phyloP scores from a whole-genome alignment of 306 rosid species.

The Citrullus mucosospermus region DNA sequence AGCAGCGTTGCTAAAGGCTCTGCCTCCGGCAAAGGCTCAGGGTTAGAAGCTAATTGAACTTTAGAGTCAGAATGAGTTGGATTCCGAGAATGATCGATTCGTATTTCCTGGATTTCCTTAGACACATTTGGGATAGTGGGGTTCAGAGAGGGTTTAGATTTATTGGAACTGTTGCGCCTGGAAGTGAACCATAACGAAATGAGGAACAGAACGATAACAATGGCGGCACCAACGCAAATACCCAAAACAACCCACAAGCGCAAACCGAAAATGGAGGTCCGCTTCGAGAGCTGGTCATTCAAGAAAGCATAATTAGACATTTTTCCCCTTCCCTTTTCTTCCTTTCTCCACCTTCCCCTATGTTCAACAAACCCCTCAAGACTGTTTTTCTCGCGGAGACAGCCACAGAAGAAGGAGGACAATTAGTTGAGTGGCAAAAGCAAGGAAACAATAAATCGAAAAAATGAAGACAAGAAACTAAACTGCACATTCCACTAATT shows the following conservation, averaged over 20 bases:
- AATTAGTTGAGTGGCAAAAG: neutral
- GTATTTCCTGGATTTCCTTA: conserved; percentile 52
- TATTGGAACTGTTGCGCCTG: conserved; percentile 18
- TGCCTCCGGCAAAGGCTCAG: conserved; percentile 29
- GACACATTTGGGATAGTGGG: conserved; percentile 37
- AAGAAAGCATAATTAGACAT: conserved; percentile 39
- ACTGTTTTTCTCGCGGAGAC: neutral
- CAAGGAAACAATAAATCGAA: neutral
- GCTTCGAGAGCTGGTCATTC: conserved; percentile 45
- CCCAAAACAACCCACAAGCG: conserved; percentile 52
- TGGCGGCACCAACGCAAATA: conserved; percentile 55
- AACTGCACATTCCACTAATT: conserved; percentile 4
- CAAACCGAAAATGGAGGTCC: conserved; percentile 43
- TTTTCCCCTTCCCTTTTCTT: neutral
- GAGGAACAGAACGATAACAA: conserved; percentile 43
- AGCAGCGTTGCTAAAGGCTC: conserved; percentile 19
- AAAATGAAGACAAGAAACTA: conserved; percentile 1
- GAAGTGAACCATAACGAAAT: conserved; percentile 46
- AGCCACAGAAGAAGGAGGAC: neutral
- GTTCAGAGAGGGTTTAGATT: conserved; percentile 16
- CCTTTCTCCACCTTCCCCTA: neutral
- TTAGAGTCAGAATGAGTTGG: conserved; percentile 23
- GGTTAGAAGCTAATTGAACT: conserved; percentile 4
- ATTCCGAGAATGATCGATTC: conserved; percentile 26
- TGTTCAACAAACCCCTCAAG: neutral